phyloP scores from a whole-genome alignment of 768 basidiomycete genomes.

The Amanita inopinata region DNA sequence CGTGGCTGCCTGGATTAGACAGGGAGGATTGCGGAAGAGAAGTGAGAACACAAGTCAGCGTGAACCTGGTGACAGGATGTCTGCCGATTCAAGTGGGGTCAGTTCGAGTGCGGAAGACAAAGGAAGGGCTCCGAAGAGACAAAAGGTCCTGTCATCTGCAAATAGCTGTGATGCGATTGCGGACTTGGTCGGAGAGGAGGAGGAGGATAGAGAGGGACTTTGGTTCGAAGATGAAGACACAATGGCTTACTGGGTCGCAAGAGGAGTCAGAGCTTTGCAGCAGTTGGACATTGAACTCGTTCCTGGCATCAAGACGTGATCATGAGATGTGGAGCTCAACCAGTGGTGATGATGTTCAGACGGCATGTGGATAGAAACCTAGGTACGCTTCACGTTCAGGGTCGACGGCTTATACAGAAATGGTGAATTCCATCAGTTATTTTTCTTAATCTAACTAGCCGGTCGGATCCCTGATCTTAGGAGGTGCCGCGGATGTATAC shows the following conservation, averaged over 20 bases:
- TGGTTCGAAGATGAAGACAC: conserved; percentile 8
- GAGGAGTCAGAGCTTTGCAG: conserved; percentile 5
- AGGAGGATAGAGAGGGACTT: background rate
- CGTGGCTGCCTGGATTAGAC: conserved; percentile 57
- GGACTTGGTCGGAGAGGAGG: background rate
- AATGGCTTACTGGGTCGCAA: conserved; percentile 5
- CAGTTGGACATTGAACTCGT: conserved; percentile 5
- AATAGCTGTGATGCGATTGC: no score
- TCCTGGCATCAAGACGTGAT: conserved; percentile 3
- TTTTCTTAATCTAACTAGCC: no score
- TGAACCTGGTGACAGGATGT: background rate
- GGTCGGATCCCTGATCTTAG: no score
- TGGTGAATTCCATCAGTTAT: no score
- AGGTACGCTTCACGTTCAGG: no score
- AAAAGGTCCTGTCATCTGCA: background rate
- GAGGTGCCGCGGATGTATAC: no score
- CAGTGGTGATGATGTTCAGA: no score
- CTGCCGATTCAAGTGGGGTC: conserved; percentile 2
- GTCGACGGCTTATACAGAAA: no score
- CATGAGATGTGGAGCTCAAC: no score
- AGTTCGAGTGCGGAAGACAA: background rate
- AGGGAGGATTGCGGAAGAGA: conserved; percentile 38
- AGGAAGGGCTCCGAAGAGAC: background rate
- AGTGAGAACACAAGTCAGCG: background rate
- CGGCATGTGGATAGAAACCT: no score